Percentiles rank a stretch among this genome's conserved stretches.
Evolutionary conservation across 352 stramenopile species (phyloP).

Genomic region (Elongisporangium senticosum): DNA sequence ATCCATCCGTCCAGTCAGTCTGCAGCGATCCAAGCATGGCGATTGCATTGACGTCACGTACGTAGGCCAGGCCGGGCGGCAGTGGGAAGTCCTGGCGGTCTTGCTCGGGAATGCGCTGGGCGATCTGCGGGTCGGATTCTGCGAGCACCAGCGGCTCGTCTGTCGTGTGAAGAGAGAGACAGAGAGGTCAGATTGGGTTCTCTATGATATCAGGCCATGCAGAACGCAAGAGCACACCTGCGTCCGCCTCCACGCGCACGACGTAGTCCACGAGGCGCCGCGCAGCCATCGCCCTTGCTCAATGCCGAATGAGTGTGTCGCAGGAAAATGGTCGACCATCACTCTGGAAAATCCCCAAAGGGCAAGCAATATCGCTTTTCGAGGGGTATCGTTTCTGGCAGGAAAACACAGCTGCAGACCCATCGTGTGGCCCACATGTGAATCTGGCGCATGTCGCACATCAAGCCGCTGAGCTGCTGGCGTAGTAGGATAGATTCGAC

Average conservation of each 20-base stretch:
- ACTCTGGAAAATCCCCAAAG: neutral
- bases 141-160: neutral
- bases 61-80: slow-evolving; percentile 60
- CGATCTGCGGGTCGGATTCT: slow-evolving; percentile 55
- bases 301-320: neutral
- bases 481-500: neutral
- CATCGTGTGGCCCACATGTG: neutral
- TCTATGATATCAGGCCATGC: neutral
- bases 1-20: neutral
- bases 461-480: neutral
- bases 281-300: neutral
- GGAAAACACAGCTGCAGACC: neutral
- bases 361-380: neutral
- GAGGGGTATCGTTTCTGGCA: neutral
- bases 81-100: slow-evolving; percentile 62
- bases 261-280: neutral
- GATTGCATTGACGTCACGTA: slow-evolving; percentile 17
- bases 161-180: neutral
- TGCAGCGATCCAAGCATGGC: neutral
- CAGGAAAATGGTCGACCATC: neutral
- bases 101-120: slow-evolving; percentile 72
- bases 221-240: neutral
- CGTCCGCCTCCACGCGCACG: neutral
- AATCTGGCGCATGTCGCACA: neutral
- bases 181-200: too few species aligned